phyloP scores from a whole-genome alignment of 2,329 filamentous ascomycete species.

The Nemania sp. region DNA sequence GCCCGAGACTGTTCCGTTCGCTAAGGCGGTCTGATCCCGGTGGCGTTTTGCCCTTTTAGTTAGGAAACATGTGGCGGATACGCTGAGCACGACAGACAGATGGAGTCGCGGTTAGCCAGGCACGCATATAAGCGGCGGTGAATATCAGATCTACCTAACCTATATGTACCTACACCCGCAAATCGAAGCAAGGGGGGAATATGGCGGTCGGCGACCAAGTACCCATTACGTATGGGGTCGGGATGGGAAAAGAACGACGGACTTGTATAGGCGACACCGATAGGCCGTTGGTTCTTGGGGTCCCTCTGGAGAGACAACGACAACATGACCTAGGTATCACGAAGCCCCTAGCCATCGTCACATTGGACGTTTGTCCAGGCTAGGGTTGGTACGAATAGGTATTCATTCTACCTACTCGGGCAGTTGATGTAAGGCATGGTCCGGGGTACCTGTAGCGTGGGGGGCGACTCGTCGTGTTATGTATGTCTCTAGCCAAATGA shows the following conservation, averaged over 20 bases:
- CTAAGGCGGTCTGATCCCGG: slow-evolving; percentile 26
- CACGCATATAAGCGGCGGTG: slow-evolving; percentile 30
- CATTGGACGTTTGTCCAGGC: slow-evolving; percentile 12
- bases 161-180: background rate
- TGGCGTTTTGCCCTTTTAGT: slow-evolving; percentile 14
- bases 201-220: background rate
- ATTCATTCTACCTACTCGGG: slow-evolving; percentile 2
- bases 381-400: background rate
- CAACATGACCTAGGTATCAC: slow-evolving; percentile 6
- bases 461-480: slow-evolving; percentile 1
- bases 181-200: slow-evolving; percentile 12
- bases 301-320: background rate
- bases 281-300: background rate
- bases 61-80: slow-evolving; percentile 4
- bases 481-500: background rate
- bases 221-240: background rate
- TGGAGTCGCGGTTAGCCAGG: background rate
- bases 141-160: slow-evolving; percentile 1
- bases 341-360: background rate
- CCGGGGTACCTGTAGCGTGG: slow-evolving; percentile 18
- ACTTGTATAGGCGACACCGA: background rate
- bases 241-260: background rate
- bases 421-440: slow-evolving; percentile 16
- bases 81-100: slow-evolving; percentile 1
- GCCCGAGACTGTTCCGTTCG: slow-evolving; percentile 14